Evolutionary conservation across 768 basidiomycete species (phyloP).

Genomic region (Dendrothele bispora): DNA sequence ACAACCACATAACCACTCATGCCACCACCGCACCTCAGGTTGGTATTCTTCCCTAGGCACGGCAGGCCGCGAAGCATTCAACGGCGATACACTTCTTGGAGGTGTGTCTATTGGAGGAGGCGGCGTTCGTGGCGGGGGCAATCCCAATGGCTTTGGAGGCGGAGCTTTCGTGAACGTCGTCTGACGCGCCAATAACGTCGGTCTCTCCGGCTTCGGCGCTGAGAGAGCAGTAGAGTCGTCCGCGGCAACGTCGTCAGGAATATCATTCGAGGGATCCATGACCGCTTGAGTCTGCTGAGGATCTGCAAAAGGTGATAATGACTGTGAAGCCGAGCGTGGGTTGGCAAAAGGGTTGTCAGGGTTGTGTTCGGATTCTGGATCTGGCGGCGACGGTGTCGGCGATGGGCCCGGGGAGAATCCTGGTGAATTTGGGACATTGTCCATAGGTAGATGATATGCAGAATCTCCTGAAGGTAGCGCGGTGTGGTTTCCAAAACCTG

Average conservation of each 20-base stretch:
- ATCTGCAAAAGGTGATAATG: slow-evolving; percentile 53
- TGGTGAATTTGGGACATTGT: slow-evolving; percentile 42
- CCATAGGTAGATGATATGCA: slow-evolving; percentile 55
- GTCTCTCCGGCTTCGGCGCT: slow-evolving; percentile 18
- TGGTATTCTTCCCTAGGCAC: slow-evolving; percentile 27
- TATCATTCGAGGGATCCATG: slow-evolving; percentile 22
- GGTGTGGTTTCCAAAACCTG: slow-evolving; percentile 40
- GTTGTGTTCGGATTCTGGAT: slow-evolving; percentile 25
- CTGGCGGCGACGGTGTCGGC: slow-evolving; percentile 34
- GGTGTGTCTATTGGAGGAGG: slow-evolving; percentile 43
- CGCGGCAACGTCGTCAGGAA: slow-evolving; percentile 6
- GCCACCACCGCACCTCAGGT: slow-evolving; percentile 69
- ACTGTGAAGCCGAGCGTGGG: slow-evolving; percentile 26
- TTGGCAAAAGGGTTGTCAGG: slow-evolving; percentile 49
- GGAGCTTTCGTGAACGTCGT: slow-evolving; percentile 30
- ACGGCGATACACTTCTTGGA: slow-evolving; percentile 33
- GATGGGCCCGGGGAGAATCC: slow-evolving; percentile 15
- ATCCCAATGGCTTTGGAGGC: slow-evolving; percentile 57
- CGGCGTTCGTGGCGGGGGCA: slow-evolving; percentile 61
- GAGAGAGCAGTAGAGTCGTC: slow-evolving; percentile 2
- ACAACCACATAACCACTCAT: slow-evolving; percentile 84
- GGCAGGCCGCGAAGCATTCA: slow-evolving; percentile 18
- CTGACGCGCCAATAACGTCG: slow-evolving; percentile 22
- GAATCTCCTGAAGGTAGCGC: slow-evolving; percentile 52
- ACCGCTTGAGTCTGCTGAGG: slow-evolving; percentile 22